phyloP scores from a whole-genome alignment of 2,329 filamentous ascomycete genomes.

The Sclerotinia trifoliorum region DNA sequence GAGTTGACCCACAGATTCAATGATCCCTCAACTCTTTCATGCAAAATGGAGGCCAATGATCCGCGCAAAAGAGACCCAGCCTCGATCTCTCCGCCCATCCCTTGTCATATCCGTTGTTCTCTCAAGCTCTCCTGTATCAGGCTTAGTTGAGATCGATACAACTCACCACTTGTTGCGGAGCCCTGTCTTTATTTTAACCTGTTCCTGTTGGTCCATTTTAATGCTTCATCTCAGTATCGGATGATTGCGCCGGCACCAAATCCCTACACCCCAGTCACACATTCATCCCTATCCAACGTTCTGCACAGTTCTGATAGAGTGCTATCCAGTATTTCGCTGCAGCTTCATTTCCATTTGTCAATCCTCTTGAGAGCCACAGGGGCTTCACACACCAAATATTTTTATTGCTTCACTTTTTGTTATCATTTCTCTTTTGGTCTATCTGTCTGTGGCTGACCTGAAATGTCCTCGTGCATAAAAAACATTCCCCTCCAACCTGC shows the following conservation, averaged over 20 bases:
- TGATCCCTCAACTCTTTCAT: constrained; percentile 27
- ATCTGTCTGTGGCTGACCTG: constrained; percentile 30
- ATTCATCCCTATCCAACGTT: constrained; percentile 36
- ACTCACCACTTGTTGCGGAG: constrained; percentile 33
- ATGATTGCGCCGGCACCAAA: constrained; percentile 38
- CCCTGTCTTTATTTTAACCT: constrained; percentile 28
- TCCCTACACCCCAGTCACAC: constrained; percentile 35
- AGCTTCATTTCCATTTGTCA: constrained; percentile 36
- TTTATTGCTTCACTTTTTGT: constrained; percentile 32
- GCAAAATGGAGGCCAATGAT: constrained; percentile 34
- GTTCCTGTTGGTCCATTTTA: constrained; percentile 31
- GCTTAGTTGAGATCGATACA: constrained; percentile 37
- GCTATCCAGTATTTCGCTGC: constrained; percentile 31
- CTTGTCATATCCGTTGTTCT: constrained; percentile 30
- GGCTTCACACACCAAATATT: constrained; percentile 29
- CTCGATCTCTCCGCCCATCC: constrained; percentile 37
- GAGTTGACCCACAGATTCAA: constrained; percentile 28
- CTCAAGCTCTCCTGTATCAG: constrained; percentile 29
- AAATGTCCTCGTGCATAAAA: constrained; percentile 28
- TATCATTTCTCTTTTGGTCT: constrained; percentile 27
- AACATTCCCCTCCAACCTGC: constrained; percentile 20
- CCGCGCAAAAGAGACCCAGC: constrained; percentile 29
- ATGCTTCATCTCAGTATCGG: constrained; percentile 39
- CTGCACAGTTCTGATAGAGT: constrained; percentile 37
- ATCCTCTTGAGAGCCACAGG: constrained; percentile 31